Evolutionary conservation across 2,329 filamentous ascomycete genomes (phyloP).

Genomic region (Colletotrichum chlorophyti): DNA sequence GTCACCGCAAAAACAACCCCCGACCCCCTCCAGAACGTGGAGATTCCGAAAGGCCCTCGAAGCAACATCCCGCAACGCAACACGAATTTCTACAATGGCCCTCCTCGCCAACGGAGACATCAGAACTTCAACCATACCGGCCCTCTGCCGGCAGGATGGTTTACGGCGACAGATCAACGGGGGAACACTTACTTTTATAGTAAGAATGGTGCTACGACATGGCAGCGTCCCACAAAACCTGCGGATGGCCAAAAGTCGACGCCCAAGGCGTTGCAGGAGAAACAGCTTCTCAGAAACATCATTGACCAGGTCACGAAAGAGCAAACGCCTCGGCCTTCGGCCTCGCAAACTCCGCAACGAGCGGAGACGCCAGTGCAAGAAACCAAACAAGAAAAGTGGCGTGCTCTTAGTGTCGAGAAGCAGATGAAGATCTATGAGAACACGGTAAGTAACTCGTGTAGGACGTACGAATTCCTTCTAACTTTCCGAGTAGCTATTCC

Average conservation of each 20-base stretch:
- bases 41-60: conserved; percentile 64
- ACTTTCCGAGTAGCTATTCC: conserved; percentile 68
- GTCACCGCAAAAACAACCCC: conserved; percentile 38
- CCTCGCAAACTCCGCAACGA: conserved; percentile 71
- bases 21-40: conserved; percentile 54
- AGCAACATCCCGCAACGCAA: conserved; percentile 65
- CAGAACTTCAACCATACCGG: conserved; percentile 55
- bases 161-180: conserved; percentile 71
- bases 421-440: conserved; percentile 96
- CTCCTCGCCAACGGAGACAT: conserved; percentile 53
- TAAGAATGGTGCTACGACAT: conserved; percentile 77
- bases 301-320: conserved; percentile 85
- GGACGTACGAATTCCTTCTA: neutral
- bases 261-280: conserved; percentile 67
- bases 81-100: conserved; percentile 51
- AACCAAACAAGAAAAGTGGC: conserved; percentile 75
- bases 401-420: conserved; percentile 75
- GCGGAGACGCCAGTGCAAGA: conserved; percentile 61
- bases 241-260: conserved; percentile 69
- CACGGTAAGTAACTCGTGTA: conserved; percentile 66
- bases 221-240: conserved; percentile 77
- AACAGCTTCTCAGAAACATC: conserved; percentile 81
- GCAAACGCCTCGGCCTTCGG: conserved; percentile 57
- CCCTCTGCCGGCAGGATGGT: conserved; percentile 85
- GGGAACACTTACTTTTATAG: conserved; percentile 89